Conservation (phyloP, 768 basidiomycete species). For the Pleurotus sapidus region DNA sequence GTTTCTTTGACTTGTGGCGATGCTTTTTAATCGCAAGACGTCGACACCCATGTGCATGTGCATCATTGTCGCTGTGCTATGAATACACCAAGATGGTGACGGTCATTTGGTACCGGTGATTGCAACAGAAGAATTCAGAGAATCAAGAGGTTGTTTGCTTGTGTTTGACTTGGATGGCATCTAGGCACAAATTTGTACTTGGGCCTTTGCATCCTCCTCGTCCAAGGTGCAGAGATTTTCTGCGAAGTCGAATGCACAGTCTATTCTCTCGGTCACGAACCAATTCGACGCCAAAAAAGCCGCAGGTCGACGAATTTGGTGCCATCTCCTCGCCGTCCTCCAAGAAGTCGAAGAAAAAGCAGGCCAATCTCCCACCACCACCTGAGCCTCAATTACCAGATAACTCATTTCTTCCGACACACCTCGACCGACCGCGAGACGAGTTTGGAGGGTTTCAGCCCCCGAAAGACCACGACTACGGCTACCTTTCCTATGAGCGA, state of each 20-base stretch:
- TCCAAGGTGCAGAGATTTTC: neutral
- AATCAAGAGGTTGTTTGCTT: too few species aligned
- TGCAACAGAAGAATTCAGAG: too few species aligned
- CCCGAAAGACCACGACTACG: slow-evolving; percentile 51
- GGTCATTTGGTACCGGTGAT: too few species aligned
- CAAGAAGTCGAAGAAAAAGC: slow-evolving; percentile 6
- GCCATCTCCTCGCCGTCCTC: slow-evolving; percentile 7
- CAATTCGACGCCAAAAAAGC: slow-evolving; percentile 10
- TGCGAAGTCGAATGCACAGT: slow-evolving; percentile 10
- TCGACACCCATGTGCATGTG: too few species aligned
- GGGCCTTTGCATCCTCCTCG: too few species aligned
- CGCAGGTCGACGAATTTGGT: slow-evolving; percentile 9
- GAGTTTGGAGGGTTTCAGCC: slow-evolving; percentile 33
- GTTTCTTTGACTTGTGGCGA: neutral
- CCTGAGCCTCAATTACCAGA: slow-evolving; percentile 41
- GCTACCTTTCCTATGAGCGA: slow-evolving; percentile 69
- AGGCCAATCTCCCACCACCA: slow-evolving; percentile 14
- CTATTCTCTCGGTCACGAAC: slow-evolving; percentile 14
- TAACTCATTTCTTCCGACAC: slow-evolving; percentile 51
- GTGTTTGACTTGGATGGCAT: too few species aligned
- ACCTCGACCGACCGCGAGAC: slow-evolving; percentile 43
- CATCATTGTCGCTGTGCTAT: too few species aligned
- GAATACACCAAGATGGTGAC: too few species aligned
- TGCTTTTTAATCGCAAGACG: too few species aligned
- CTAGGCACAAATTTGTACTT: too few species aligned